These are phyloP conservation scores for Nitzschia sp. DNA, from an alignment of 108 stramenopile genomes.

Conservation along the genomic window DNA sequence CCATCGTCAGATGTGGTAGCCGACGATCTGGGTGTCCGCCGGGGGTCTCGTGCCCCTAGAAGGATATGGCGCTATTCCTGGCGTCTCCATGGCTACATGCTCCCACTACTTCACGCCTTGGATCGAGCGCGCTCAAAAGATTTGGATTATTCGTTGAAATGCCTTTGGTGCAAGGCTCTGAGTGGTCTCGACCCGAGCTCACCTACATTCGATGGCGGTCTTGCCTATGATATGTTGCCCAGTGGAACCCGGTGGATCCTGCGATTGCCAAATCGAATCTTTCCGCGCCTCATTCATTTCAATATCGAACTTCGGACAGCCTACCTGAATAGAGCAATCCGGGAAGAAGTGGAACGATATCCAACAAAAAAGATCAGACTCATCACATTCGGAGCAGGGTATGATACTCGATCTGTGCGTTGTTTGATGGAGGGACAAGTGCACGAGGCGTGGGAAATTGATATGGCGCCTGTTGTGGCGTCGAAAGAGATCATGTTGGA, in stretches of 20 bases:
- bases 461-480: conserved; percentile 61
- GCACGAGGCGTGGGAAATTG: conserved; percentile 53
- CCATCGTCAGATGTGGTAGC: conserved; percentile 25
- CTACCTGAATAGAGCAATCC: conserved; percentile 60
- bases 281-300: conserved; percentile 72
- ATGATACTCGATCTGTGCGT: conserved; percentile 67
- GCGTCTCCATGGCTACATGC: conserved; percentile 42
- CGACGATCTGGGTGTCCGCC: conserved; percentile 35
- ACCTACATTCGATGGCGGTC: conserved; percentile 53
- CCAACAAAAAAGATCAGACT: conserved; percentile 46
- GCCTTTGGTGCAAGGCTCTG: conserved; percentile 80
- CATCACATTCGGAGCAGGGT: conserved; percentile 74
- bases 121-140: conserved; percentile 57
- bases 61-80: conserved; percentile 61
- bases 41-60: conserved; percentile 39
- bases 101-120: conserved; percentile 52
- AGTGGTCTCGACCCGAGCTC: conserved; percentile 54
- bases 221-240: conserved; percentile 77
- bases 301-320: conserved; percentile 80
- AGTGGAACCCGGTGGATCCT: conserved; percentile 49
- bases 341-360: conserved; percentile 32
- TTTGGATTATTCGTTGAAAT: conserved; percentile 52
- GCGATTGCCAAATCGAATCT: conserved; percentile 30
- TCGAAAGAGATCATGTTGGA: conserved; percentile 57
- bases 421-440: conserved; percentile 44